A percentile compares a stretch with the other conserved stretches of the same genome.
Conservation (phyloP, 768 basidiomycete species). For the Boletus bicolor region DNA sequence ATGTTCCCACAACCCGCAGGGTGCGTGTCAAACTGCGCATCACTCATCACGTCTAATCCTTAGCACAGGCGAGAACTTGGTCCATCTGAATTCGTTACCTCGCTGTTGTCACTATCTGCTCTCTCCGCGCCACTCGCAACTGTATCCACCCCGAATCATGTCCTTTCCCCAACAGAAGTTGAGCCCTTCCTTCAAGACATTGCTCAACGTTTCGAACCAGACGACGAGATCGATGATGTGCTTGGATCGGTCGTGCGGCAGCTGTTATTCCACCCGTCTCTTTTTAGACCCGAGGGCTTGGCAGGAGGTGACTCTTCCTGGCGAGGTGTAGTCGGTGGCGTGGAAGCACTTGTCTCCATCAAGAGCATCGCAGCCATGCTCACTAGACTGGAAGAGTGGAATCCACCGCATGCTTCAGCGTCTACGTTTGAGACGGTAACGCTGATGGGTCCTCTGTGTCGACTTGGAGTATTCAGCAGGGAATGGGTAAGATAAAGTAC, state of each 20-base stretch:
- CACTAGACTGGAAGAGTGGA: conserved; percentile 72
- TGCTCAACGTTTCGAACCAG: conserved; percentile 72
- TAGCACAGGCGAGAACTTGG: conserved; percentile 63
- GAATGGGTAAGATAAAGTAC: conserved; percentile 68
- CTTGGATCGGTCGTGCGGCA: conserved; percentile 70
- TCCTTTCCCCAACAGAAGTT: conserved; percentile 65
- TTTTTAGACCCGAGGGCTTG: conserved; percentile 65
- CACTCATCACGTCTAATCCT: conserved; percentile 1
- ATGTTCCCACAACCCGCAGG: conserved; percentile 90
- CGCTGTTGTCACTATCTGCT: conserved; percentile 73
- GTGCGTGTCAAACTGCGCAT: conserved; percentile 39
- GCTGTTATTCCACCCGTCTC: conserved; percentile 61
- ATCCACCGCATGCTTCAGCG: conserved; percentile 55
- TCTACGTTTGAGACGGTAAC: conserved; percentile 60
- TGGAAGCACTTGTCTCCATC: conserved; percentile 76
- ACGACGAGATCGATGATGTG: conserved; percentile 72
- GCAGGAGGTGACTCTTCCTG: conserved; percentile 74
- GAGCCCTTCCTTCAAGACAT: conserved; percentile 84
- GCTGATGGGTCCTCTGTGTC: conserved; percentile 79
- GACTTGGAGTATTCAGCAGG: conserved; percentile 81
- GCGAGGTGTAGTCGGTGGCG: conserved; percentile 79
- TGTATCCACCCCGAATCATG: conserved; percentile 42
- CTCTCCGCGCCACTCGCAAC: conserved; percentile 64
- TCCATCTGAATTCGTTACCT: conserved; percentile 72
- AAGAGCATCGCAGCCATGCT: conserved; percentile 85